Base-by-base conservation (phyloP, 2,329 filamentous ascomycete genomes). In the Orbilia quercus region DNA sequence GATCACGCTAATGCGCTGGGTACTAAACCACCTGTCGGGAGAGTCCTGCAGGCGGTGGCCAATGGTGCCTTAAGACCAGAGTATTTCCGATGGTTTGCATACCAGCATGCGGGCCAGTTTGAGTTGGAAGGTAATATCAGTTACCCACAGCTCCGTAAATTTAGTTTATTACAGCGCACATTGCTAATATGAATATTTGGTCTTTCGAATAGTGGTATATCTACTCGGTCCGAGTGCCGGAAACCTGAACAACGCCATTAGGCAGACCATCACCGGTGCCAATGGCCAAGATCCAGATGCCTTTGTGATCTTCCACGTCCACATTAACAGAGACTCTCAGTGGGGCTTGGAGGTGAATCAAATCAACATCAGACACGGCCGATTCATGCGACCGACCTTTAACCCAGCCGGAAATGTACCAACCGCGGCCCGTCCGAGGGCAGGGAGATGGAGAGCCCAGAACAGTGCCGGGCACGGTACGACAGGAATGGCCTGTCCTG, bases 231-330 rank as follows among this genome's bases (percentile, higher is more conserved):
- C 47, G 2, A 28, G n/a, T 31, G 20, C 47, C 3, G 47, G 6
- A 14, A 31, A 25, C 9, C 47, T 51, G 22, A 23, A 51, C 23
- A 31, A 31, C 11, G 25, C 20, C 25, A 51, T 51, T 22, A 51
- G 47, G n/a, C 47, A 51, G 18, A 48, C 44, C 3, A 48, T 22
- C 22, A 28, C n/a, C 28, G 11, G 14, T 14, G 20, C 20, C 20
- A 31, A 14, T 51, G 11, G 11, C 18, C 7, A 4, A 23, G 23
- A 25, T 25, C 20, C 47, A 9, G 48, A 53, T 38, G 28, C 12
- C 3, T 53, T 53, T 36, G 48, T 53, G 7, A 53, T 53, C 2
- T 53, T 53, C 28, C 48, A 53, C n/a, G 34, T 53, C 7, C 48
- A 53, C 11, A 36, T 53, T 28, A 18, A 20, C n/a, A 28, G 48